These are phyloP conservation scores for Eremomyces bilateralis DNA, from an alignment of 495 filamentous ascomycete genomes.

Conservation along the genomic window DNA sequence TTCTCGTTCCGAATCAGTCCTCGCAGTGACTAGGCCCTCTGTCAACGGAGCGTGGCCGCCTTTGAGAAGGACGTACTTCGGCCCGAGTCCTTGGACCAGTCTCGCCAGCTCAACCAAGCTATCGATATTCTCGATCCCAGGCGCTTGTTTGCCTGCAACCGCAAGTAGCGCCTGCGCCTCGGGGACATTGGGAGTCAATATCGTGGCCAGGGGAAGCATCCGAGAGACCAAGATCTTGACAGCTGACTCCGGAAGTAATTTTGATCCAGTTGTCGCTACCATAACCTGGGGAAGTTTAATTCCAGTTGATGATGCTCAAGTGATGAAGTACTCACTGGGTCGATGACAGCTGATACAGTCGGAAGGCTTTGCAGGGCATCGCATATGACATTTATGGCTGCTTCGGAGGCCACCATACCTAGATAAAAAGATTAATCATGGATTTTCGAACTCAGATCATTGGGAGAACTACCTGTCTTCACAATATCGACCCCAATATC, in stretches of 20 bases:
- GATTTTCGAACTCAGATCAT: background rate
- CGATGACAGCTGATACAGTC: slow-evolving; percentile 46
- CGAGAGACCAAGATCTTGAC: slow-evolving; percentile 38
- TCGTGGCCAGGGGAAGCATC: slow-evolving; percentile 53
- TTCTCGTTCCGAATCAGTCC: slow-evolving; percentile 31
- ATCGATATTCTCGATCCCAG: slow-evolving; percentile 30
- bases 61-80: slow-evolving; percentile 67
- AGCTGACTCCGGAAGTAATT: slow-evolving; percentile 49
- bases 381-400: slow-evolving; percentile 54
- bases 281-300: slow-evolving; percentile 80
- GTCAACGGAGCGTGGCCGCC: slow-evolving; percentile 77
- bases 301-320: slow-evolving; percentile 1
- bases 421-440: background rate
- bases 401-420: slow-evolving; percentile 82
- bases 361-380: slow-evolving; percentile 37
- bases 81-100: slow-evolving; percentile 41
- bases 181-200: slow-evolving; percentile 82
- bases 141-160: slow-evolving; percentile 26
- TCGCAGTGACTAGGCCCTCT: slow-evolving; percentile 32
- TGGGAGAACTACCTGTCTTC: slow-evolving; percentile 47
- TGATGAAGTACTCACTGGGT: slow-evolving; percentile 35
- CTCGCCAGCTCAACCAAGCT: slow-evolving; percentile 48
- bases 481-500: slow-evolving; percentile 80
- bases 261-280: slow-evolving; percentile 68
- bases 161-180: slow-evolving; percentile 60